Evolutionary conservation across 2,329 filamentous ascomycete species (phyloP).

Genomic region (Epichloe bromicola): DNA sequence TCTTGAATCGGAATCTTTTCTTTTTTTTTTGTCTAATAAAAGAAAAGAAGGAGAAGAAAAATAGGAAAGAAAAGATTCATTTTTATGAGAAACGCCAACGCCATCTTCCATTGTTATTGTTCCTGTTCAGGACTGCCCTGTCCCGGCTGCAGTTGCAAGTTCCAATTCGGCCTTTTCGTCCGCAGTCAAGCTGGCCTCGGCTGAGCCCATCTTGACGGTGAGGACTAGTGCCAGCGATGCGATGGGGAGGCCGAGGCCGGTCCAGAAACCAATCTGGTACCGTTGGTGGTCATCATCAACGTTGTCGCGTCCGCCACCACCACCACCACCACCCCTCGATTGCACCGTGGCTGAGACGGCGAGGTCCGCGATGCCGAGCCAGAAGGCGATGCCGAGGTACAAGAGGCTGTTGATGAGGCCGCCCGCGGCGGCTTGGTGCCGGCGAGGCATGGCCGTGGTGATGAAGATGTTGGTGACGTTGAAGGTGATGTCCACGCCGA

Average conservation of each 20-base stretch:
- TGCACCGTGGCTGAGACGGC: slow-evolving; percentile 35
- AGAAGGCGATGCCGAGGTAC: slow-evolving; percentile 59
- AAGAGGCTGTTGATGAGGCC: slow-evolving; percentile 58
- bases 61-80: rapidly evolving
- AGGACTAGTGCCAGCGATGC: slow-evolving; percentile 39
- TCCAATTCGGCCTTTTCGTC: slow-evolving; percentile 35
- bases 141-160: not conserved
- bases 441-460: slow-evolving; percentile 54
- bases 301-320: slow-evolving; percentile 6
- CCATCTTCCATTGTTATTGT: not conserved
- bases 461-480: slow-evolving; percentile 68
- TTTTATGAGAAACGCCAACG: not conserved
- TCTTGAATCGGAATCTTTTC: too few species aligned
- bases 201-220: slow-evolving; percentile 41
- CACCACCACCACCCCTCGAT: slow-evolving; percentile 5
- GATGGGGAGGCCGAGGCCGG: slow-evolving; percentile 42
- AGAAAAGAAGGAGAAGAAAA: not conserved
- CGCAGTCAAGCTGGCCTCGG: slow-evolving; percentile 42
- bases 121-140: slow-evolving; percentile 13
- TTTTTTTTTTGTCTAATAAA: too few species aligned
- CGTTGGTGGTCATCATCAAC: slow-evolving; percentile 32
- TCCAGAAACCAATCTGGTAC: slow-evolving; percentile 56
- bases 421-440: slow-evolving; percentile 58
- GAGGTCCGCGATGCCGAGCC: slow-evolving; percentile 59
- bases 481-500: slow-evolving; percentile 65